Evolutionary conservation across 2,329 filamentous ascomycete species (phyloP), one percentile per base, ranked within the genome.

Genomic region (Periconia macrospinosa): DNA sequence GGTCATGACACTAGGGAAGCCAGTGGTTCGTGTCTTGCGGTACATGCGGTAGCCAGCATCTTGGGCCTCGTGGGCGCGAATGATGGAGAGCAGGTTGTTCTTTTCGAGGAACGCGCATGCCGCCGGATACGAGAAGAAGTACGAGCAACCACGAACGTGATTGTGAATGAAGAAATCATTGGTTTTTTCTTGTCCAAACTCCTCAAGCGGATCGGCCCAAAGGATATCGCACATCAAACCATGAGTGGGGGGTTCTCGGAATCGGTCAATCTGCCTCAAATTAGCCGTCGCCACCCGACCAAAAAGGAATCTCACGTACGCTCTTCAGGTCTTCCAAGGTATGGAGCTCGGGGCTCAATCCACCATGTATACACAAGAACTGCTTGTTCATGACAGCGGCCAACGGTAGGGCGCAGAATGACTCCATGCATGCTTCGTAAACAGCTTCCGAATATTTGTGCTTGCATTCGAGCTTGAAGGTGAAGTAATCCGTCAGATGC

Each of bases 311-410:
- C 20, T 41, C 19, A 61, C 89, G 63, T 78, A 94, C 91, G 72
- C 82, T 89, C 81, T 93, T 92, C 65, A 99, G 78, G 68, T 99
- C 94, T 65, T 99, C 94, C 50, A 99, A 82, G 5, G 93, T 97
- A 75, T 97, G 93, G 58, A 99, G 80, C 76, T 99, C 94, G 7
- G 94, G 94, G 74, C 92, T 97, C 65, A 99, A 80, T 59, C 94
- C 94, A 69, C 94, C 94, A 74, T 99, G 94, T 66, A 99, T 97
- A 75, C 94, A 99, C 63, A 99, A 80, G 77, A 99, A 99, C 76
- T 99, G 94, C 82, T 99, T 99, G 85, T 99, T 99, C 94, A 99
- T 99, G 63, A 99, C 88, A 27, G 94, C 94, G 53, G 94, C 94
- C 65, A 99, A 81, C 30, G 94, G 94, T 59, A 99, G 80, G 60